A percentile compares a stretch with the other conserved stretches of the same genome.
phyloP scores from a whole-genome alignment of 2,329 filamentous ascomycete genomes.

The Penicillium sp. region DNA sequence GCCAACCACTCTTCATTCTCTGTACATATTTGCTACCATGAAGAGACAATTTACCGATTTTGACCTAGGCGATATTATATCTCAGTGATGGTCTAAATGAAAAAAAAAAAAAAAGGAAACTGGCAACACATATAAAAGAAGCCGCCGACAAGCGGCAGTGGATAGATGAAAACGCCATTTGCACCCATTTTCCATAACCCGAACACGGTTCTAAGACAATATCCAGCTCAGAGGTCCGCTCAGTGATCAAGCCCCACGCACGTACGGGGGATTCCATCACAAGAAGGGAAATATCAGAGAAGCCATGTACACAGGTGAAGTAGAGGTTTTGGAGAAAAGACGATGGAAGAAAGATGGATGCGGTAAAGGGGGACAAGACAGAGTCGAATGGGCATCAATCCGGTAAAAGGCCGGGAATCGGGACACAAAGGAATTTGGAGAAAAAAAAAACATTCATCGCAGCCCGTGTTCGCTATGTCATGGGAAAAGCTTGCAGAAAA shows the following conservation, averaged over 20 bases:
- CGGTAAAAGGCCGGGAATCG: slow-evolving; percentile 29
- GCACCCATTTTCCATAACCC: slow-evolving; percentile 49
- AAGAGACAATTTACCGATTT: neutral
- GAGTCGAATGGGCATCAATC: slow-evolving; percentile 31
- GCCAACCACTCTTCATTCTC: neutral
- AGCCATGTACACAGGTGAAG: slow-evolving; percentile 48
- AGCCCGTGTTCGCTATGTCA: slow-evolving; percentile 45
- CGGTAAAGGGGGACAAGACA: slow-evolving; percentile 27
- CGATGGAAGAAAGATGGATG: slow-evolving; percentile 27
- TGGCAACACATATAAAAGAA: slow-evolving; percentile 35
- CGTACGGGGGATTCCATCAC: slow-evolving; percentile 28
- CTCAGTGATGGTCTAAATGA: slow-evolving; percentile 38
- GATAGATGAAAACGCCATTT: slow-evolving; percentile 46
- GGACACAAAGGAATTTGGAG: slow-evolving; percentile 33
- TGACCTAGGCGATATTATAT: slow-evolving; percentile 34
- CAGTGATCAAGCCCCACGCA: slow-evolving; percentile 28
- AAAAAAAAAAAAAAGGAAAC: slow-evolving; percentile 24
- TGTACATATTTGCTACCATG: neutral
- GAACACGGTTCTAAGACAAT: slow-evolving; percentile 47
- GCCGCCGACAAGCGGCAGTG: slow-evolving; percentile 36
- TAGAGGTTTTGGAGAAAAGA: slow-evolving; percentile 8
- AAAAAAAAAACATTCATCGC: slow-evolving; percentile 35
- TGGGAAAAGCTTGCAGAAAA: slow-evolving; percentile 32
- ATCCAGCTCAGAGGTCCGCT: slow-evolving; percentile 43
- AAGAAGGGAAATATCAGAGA: slow-evolving; percentile 42